Conservation (phyloP, 1,284 basidiomycete species). For the Porodaedalea pini region DNA sequence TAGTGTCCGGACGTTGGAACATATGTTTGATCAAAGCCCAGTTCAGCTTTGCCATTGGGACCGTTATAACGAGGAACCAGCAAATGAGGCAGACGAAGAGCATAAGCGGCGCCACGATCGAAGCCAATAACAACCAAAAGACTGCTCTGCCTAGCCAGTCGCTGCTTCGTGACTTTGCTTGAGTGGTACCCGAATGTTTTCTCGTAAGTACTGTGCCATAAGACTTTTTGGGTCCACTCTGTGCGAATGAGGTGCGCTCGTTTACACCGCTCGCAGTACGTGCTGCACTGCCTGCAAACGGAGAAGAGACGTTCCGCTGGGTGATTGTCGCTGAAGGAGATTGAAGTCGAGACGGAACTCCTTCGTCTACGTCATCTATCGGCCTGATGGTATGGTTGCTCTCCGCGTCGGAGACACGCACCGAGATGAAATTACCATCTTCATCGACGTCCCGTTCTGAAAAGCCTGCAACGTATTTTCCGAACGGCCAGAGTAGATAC, state of each 20-base stretch:
- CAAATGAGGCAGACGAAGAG: conserved; percentile 83
- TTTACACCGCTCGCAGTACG: conserved; percentile 22
- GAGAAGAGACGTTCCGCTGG: conserved; percentile 25
- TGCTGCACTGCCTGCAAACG: conserved; percentile 5
- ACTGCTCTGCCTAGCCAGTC: conserved; percentile 63
- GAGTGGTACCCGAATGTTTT: neutral
- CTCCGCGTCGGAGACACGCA: conserved; percentile 31
- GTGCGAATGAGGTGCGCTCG: conserved; percentile 35
- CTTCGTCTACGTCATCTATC: conserved; percentile 33
- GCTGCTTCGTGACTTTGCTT: conserved; percentile 18
- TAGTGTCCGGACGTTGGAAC: conserved; percentile 74
- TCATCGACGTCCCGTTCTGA: conserved; percentile 42
- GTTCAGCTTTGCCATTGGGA: conserved; percentile 97
- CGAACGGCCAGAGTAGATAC: conserved; percentile 98
- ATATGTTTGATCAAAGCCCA: conserved; percentile 91
- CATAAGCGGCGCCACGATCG: conserved; percentile 86
- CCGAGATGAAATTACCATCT: conserved; percentile 38
- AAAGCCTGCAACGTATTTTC: conserved; percentile 95
- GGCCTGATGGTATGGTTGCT: conserved; percentile 28
- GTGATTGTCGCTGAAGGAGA: conserved; percentile 32
- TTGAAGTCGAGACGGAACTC: conserved; percentile 15
- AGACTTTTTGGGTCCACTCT: conserved; percentile 46
- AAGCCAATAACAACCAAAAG: conserved; percentile 77
- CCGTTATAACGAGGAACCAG: conserved; percentile 91
- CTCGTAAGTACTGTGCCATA: conserved; percentile 54